phyloP scores from a whole-genome alignment of 352 stramenopile species.

The Globisporangium canariense region DNA sequence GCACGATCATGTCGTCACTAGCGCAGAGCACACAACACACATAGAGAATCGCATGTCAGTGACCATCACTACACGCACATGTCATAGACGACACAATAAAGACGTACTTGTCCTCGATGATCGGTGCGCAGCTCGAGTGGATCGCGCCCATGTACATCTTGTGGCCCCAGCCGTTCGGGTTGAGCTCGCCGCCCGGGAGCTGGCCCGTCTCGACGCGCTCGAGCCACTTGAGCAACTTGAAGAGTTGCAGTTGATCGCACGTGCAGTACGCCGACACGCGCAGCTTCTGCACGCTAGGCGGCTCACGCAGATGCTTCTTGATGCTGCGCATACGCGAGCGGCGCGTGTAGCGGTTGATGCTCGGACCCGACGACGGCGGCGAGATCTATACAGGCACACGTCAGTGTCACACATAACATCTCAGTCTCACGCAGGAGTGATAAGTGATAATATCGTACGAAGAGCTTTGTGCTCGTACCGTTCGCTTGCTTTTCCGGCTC shows the following conservation, averaged over 20 bases:
- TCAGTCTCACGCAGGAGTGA: neutral
- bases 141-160: constrained; percentile 89
- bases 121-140: constrained; percentile 63
- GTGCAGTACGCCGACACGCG: constrained; percentile 85
- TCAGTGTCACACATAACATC: neutral
- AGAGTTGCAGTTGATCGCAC: constrained; percentile 79
- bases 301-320: constrained; percentile 76
- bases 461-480: constrained; percentile 11
- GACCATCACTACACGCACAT: neutral
- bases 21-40: neutral
- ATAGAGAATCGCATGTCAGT: neutral
- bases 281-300: constrained; percentile 69
- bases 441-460: neutral
- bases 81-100: neutral
- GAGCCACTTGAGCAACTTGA: constrained; percentile 87
- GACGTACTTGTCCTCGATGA: constrained; percentile 35
- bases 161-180: constrained; percentile 73
- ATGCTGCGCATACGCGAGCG: constrained; percentile 82
- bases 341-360: constrained; percentile 72
- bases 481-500: constrained; percentile 46
- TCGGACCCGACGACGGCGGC: constrained; percentile 32
- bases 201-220: constrained; percentile 75
- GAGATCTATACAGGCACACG: constrained; percentile 14
- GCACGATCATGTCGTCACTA: constrained; percentile 34
- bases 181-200: constrained; percentile 69